phyloP scores from a whole-genome alignment of 305 asterid genomes.

The Ruellia speciosa region DNA sequence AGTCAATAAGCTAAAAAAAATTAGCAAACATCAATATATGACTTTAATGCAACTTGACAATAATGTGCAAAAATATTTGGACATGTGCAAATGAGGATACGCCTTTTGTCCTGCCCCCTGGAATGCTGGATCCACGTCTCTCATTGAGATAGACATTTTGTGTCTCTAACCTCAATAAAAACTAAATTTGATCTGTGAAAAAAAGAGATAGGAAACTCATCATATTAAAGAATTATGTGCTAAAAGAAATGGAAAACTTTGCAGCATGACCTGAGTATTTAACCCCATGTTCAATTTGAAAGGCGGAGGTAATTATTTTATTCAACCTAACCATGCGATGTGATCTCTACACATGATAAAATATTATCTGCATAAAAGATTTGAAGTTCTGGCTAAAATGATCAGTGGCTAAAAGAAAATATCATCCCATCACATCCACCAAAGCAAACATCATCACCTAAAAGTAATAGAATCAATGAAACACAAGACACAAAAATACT shows the following conservation, averaged over 20 bases:
- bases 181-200: conserved; percentile 31
- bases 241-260: conserved; percentile 7
- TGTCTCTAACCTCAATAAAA: conserved; percentile 24
- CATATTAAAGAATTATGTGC: conserved; percentile 16
- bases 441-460: background rate
- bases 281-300: background rate
- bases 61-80: background rate
- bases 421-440: background rate
- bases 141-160: conserved; percentile 87
- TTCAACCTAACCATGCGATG: no score
- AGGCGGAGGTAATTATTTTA: background rate
- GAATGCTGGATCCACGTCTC: conserved; percentile 69
- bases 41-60: conserved; percentile 1
- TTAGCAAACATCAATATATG: conserved; percentile 15
- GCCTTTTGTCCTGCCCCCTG: conserved; percentile 75
- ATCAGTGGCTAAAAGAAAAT: background rate
- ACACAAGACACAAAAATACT: conserved; percentile 5
- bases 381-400: no score
- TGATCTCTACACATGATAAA: no score
- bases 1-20: conserved; percentile 8
- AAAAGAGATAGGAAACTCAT: conserved; percentile 18
- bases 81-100: conserved; percentile 48
- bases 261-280: conserved; percentile 1
- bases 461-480: conserved; percentile 11
- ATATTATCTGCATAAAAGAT: no score